These are phyloP conservation scores for Lentinula edodes DNA, from an alignment of 768 basidiomycete species.

Conservation along the genomic window DNA sequence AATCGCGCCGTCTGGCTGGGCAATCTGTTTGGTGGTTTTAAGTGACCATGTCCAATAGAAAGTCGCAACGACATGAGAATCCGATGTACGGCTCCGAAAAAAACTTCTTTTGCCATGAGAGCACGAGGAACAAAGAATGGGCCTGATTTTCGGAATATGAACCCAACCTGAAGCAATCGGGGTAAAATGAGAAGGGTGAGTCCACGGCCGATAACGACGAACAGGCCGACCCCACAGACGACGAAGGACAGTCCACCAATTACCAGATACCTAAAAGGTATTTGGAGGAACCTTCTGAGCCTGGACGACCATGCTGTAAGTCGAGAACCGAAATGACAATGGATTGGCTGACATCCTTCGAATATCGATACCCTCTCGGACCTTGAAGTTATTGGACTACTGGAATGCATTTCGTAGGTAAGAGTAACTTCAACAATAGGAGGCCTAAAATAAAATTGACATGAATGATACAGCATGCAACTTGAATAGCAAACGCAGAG, in stretches of 20 bases:
- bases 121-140: neutral
- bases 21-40: neutral
- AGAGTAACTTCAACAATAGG: neutral
- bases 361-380: neutral
- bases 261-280: neutral
- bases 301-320: neutral
- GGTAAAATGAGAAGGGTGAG: neutral
- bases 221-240: neutral
- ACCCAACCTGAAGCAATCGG: neutral
- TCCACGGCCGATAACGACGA: neutral
- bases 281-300: neutral
- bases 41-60: neutral
- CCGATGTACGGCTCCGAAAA: neutral
- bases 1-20: neutral
- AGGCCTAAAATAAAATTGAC: neutral
- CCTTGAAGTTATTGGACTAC: neutral
- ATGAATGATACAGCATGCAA: conserved; percentile 5
- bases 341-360: neutral
- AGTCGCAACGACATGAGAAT: neutral
- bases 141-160: neutral
- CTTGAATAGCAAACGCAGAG: neutral
- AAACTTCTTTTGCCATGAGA: neutral
- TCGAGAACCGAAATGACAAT: neutral
- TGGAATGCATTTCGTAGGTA: neutral
- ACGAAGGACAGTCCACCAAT: neutral